phyloP scores from a whole-genome alignment of 2,329 filamentous ascomycete genomes.

The Botryotinia globosa region DNA sequence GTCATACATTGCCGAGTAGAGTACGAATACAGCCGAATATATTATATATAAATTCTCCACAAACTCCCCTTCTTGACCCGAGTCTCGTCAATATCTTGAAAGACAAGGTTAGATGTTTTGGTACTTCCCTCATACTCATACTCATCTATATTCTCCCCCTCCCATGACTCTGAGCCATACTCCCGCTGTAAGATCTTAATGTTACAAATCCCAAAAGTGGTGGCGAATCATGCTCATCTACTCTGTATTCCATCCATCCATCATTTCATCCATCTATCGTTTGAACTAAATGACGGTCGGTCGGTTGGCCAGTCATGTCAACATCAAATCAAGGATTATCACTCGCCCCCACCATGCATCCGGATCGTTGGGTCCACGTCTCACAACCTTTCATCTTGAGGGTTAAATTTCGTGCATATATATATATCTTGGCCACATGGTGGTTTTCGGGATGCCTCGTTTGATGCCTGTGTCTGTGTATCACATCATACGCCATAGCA shows the following conservation, averaged over 20 bases:
- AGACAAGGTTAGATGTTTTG: not conserved
- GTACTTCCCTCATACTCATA: not conserved
- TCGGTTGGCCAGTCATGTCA: not conserved
- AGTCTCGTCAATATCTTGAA: not conserved
- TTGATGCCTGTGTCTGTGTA: not conserved
- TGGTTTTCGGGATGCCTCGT: not conserved
- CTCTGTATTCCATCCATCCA: not conserved
- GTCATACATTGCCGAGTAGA: not conserved
- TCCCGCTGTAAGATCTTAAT: not conserved
- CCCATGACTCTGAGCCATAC: not conserved
- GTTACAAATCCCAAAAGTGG: not conserved
- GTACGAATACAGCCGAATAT: not conserved
- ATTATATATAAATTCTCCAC: not conserved
- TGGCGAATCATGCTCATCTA: not conserved
- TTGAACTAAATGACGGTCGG: not conserved
- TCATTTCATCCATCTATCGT: no score
- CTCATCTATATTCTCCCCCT: not conserved
- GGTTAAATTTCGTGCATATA: not conserved
- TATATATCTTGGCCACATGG: not conserved
- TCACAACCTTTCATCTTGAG: not conserved
- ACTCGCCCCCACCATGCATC: slow-evolving; percentile 5
- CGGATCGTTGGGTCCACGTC: not conserved
- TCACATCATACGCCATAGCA: not conserved
- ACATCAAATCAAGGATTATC: not conserved
- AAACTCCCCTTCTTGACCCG: not conserved